Evolutionary conservation across 2,329 filamentous ascomycete species (phyloP).

Genomic region (Seiridium cupressi): DNA sequence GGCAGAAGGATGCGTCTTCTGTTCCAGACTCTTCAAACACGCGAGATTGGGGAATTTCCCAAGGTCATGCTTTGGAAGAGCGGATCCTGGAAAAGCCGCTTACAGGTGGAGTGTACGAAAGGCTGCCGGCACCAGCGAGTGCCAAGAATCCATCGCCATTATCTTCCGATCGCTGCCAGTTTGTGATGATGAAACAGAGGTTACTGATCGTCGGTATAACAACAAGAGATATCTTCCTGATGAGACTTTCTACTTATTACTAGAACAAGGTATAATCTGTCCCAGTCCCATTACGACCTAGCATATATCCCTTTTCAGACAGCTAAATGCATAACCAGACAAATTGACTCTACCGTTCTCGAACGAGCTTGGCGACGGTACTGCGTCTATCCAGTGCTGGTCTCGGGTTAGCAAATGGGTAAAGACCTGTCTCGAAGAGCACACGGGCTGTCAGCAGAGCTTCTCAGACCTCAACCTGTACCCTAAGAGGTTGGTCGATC

Average conservation of each 20-base stretch:
- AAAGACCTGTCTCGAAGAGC: background rate
- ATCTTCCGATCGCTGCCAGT: background rate
- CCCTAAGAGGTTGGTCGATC: background rate
- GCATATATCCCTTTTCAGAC: background rate
- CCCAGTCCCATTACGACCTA: background rate
- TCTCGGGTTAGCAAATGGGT: background rate
- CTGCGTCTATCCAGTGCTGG: background rate
- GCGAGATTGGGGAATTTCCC: too few species aligned
- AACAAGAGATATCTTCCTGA: background rate
- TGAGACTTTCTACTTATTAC: background rate
- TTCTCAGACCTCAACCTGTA: background rate
- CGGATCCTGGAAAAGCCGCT: background rate
- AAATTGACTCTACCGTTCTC: background rate
- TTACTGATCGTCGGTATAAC: too few species aligned
- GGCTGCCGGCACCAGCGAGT: background rate
- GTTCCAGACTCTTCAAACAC: background rate
- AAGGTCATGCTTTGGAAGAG: background rate
- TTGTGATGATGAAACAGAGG: background rate
- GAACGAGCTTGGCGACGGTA: background rate
- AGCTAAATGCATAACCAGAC: background rate
- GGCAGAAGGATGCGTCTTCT: background rate
- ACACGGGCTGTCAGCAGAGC: background rate
- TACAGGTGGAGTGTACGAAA: background rate
- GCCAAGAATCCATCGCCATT: background rate
- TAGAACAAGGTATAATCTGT: background rate